These are phyloP conservation scores for Oryza coarctata DNA, from an alignment of 176 grass and related monocot species.

Conservation along the genomic window DNA sequence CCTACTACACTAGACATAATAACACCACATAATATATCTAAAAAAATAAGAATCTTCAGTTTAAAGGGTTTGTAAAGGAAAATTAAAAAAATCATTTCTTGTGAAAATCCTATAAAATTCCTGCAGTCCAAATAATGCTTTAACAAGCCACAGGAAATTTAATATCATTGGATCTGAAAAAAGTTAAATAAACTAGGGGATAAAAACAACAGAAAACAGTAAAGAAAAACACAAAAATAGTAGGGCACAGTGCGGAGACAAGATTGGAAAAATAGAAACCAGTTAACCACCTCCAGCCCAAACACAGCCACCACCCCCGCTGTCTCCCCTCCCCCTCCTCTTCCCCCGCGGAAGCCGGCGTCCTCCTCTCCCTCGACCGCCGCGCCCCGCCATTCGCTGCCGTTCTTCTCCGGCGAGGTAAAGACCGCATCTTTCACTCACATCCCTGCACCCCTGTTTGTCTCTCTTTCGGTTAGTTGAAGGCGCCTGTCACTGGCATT, in stretches of 20 bases:
- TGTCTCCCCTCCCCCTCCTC: constrained; percentile 16
- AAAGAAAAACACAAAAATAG: too few species aligned
- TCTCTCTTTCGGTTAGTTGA: not conserved
- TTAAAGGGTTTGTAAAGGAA: too few species aligned
- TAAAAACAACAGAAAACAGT: too few species aligned
- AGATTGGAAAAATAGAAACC: constrained; percentile 35
- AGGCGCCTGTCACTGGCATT: constrained; percentile 1
- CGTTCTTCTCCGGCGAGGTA: constrained; percentile 37
- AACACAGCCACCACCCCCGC: constrained; percentile 36
- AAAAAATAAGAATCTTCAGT: too few species aligned
- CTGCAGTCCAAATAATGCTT: too few species aligned
- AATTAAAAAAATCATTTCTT: too few species aligned
- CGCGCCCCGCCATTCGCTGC: constrained; percentile 16
- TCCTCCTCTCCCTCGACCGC: not conserved
- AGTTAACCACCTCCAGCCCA: constrained; percentile 40
- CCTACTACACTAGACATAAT: too few species aligned
- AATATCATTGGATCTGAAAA: too few species aligned
- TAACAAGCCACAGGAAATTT: too few species aligned
- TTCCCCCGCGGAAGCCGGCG: constrained; percentile 34
- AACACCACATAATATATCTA: too few species aligned
- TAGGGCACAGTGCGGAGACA: constrained; percentile 8
- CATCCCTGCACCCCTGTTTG: not conserved
- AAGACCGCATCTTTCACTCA: constrained; percentile 11
- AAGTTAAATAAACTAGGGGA: too few species aligned
- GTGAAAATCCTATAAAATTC: too few species aligned